phyloP scores from a whole-genome alignment of 257 asterid species.

The Solanum okadae region DNA sequence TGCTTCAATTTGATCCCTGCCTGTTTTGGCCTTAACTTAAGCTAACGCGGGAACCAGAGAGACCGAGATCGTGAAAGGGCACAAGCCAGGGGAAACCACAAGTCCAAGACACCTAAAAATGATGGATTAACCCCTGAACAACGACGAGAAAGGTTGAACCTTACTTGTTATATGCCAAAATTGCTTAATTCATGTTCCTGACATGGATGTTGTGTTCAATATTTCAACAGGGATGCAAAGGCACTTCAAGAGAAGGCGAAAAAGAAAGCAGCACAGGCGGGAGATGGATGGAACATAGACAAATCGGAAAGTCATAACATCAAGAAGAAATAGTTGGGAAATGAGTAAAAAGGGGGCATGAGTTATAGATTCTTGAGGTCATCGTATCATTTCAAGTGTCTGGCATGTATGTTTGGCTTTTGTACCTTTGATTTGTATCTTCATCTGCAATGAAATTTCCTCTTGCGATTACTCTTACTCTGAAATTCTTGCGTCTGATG shows the following conservation, averaged over 20 bases:
- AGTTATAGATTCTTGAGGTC: constrained; percentile 5
- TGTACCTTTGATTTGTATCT: constrained; percentile 9
- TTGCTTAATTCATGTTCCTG: background rate
- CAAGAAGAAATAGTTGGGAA: constrained; percentile 32
- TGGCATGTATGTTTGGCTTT: constrained; percentile 1
- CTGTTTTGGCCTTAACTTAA: constrained; percentile 33
- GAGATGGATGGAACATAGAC: constrained; percentile 10
- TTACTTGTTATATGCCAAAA: background rate
- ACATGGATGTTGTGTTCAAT: background rate
- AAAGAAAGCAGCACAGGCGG: constrained; percentile 49
- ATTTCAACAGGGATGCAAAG: constrained; percentile 56
- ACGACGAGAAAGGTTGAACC: constrained; percentile 57
- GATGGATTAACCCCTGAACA: constrained; percentile 84
- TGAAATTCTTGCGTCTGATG: background rate
- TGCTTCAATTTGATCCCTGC: background rate
- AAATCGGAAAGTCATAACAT: constrained; percentile 5
- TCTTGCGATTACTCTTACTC: background rate
- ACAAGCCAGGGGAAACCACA: constrained; percentile 51
- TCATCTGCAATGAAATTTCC: constrained; percentile 13
- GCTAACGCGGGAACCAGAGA: constrained; percentile 70
- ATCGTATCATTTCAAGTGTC: background rate
- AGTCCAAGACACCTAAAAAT: constrained; percentile 34
- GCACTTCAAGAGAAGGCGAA: constrained; percentile 71
- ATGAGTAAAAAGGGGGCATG: background rate
- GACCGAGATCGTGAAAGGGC: constrained; percentile 87